Evolutionary conservation across 768 basidiomycete species (phyloP).

Genomic region (Albatrellus ellisii): DNA sequence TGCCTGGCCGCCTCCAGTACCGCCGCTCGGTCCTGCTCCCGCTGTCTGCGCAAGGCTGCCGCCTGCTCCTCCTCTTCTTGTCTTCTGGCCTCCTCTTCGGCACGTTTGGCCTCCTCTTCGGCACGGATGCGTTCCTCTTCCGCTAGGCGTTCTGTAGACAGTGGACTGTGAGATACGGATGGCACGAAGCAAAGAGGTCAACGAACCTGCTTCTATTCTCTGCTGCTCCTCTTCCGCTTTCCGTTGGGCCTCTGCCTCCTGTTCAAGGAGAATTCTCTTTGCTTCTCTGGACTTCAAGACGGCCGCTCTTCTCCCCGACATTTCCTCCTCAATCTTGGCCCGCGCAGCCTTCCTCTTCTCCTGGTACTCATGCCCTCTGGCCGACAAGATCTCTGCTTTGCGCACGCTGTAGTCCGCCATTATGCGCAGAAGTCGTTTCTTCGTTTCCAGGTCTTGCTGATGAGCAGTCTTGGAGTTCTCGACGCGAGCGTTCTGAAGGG

Average conservation of each 20-base stretch:
- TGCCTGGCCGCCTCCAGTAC: conserved; percentile 41
- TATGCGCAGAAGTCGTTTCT: conserved; percentile 64
- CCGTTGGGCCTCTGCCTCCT: conserved; percentile 23
- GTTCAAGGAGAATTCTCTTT: conserved; percentile 30
- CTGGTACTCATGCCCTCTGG: conserved; percentile 53
- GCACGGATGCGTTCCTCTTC: conserved; percentile 18
- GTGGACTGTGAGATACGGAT: neutral
- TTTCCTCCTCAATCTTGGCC: conserved; percentile 74
- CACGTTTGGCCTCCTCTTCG: conserved; percentile 23
- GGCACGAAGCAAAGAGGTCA: conserved; percentile 1
- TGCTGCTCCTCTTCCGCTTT: conserved; percentile 29
- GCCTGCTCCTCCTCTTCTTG: conserved; percentile 49
- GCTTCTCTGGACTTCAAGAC: conserved; percentile 49
- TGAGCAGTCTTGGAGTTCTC: conserved; percentile 46
- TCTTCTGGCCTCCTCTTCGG: conserved; percentile 39
- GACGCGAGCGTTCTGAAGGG: conserved; percentile 40
- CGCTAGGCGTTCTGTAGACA: conserved; percentile 13
- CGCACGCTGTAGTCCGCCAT: conserved; percentile 49
- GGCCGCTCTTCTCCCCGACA: conserved; percentile 49
- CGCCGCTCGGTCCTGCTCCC: conserved; percentile 37
- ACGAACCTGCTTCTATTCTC: conserved; percentile 39
- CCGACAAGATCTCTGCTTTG: conserved; percentile 38
- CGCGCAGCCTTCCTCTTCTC: conserved; percentile 41
- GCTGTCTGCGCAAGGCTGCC: conserved; percentile 36
- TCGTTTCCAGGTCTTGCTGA: conserved; percentile 54